Evolutionary conservation across 208 protist genomes (phyloP).

Genomic region (Trichomonas gallinae): DNA sequence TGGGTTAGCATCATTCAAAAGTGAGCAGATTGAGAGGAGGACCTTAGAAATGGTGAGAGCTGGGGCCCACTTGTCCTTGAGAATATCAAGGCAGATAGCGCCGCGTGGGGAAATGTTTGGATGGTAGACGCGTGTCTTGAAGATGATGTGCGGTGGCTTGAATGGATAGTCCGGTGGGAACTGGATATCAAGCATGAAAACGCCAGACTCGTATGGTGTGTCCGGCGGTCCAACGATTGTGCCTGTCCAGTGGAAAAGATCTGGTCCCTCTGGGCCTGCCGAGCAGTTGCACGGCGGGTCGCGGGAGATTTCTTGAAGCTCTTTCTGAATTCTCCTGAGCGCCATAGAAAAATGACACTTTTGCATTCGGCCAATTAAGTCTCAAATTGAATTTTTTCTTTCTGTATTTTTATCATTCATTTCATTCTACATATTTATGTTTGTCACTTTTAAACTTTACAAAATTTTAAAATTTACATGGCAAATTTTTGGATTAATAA

Average conservation of each 20-base stretch:
- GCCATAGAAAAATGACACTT: conserved; percentile 4
- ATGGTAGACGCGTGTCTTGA: conserved; percentile 63
- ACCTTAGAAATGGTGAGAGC: conserved; percentile 92
- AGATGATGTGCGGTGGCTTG: conserved; percentile 75
- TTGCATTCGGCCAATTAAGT: neutral
- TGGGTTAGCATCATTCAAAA: conserved; percentile 97
- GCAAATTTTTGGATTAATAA: too few species aligned
- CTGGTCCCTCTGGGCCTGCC: conserved; percentile 43
- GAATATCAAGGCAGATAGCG: conserved; percentile 89
- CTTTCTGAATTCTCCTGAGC: conserved; percentile 43
- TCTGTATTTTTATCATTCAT: too few species aligned
- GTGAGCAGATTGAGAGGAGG: conserved; percentile 86
- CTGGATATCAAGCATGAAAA: conserved; percentile 94
- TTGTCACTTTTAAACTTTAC: too few species aligned
- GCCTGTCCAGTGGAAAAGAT: conserved; percentile 48
- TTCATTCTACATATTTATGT: too few species aligned
- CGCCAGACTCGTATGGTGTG: conserved; percentile 81
- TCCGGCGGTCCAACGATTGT: conserved; percentile 49
- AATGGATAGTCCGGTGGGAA: conserved; percentile 93
- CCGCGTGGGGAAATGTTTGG: conserved; percentile 84
- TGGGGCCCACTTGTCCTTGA: conserved; percentile 86
- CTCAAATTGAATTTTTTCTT: neutral
- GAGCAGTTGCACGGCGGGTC: conserved; percentile 51
- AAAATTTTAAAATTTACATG: too few species aligned
- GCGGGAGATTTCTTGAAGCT: conserved; percentile 45